Evolutionary conservation across 345 rosid genomes (phyloP), one percentile per base, ranked within the genome.

Genomic region (Turnera subulata): DNA sequence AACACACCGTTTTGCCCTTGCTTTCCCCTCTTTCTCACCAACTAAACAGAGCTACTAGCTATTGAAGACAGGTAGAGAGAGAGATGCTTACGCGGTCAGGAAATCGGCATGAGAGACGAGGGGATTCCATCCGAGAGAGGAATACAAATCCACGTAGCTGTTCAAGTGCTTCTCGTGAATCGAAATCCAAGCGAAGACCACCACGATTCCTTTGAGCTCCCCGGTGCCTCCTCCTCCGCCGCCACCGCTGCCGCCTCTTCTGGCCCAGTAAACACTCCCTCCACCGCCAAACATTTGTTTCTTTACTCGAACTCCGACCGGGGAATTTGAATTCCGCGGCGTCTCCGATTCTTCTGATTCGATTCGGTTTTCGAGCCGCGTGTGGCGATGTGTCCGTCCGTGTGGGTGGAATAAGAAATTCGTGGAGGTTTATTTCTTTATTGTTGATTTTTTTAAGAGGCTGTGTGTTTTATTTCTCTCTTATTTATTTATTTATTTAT

Each of bases 61-160:
- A n/a, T n/a, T n/a, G n/a, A n/a, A n/a, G n/a, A n/a, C n/a, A n/a
- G n/a, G n/a, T n/a, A n/a, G n/a, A n/a, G n/a, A n/a, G n/a, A n/a
- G n/a, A 29, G 35, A 29, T 29, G 35, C 74, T 70, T 67, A 86
- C 97, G 86, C 83, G 76, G 70, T 63, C 71, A 93, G 76, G 62
- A 93, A 93, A 72, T 79, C 85, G 58, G 96, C 75, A 51, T 69
- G 85, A 35, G 88, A 81, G 66, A 89, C 76, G 55, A 93, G 94
- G 25, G 95, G 84, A 62, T 81, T 80, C 99, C 97, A 93, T 1
- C 90, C 83, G 5, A 93, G 90, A 62, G 99, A 87, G 17, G 95
- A 81, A 65, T 87, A 89, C 63, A 93, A 76, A 72, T 89, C 88
- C 26, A 84, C 71, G 64, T 68, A 81, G 62, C 57, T 77, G 17